Percentiles rank a stretch among this genome's conserved stretches.
phyloP scores from a whole-genome alignment of 169 alveolate species.

The Ichthyophthirius multifiliis region DNA sequence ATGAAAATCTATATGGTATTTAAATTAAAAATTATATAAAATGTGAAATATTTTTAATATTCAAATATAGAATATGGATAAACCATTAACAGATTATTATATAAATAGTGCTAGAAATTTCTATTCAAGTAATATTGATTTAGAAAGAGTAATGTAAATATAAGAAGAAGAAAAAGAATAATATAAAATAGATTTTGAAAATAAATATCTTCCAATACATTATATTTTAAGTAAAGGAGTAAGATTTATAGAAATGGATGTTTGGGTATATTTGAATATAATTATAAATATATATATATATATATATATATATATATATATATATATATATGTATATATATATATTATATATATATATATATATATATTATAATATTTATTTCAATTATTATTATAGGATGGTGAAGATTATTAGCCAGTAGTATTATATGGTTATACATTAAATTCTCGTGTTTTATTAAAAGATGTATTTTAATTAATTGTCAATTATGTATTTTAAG shows the following conservation, averaged over 20 bases:
- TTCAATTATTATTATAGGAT: not conserved
- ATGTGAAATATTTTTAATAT: no score
- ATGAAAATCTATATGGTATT: not conserved
- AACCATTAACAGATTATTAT: not conserved
- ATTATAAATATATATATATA: not conserved
- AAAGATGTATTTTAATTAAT: not conserved
- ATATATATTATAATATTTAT: not conserved
- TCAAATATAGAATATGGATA: not conserved
- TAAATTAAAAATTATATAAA: no score
- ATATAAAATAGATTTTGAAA: not conserved
- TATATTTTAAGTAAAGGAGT: not conserved
- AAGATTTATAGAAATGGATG: not conserved
- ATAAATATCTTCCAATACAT: not conserved
- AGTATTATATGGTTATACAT: not conserved
- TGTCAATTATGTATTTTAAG: not conserved
- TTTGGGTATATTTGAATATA: not conserved
- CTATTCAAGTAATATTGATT: not conserved
- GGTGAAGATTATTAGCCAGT: not conserved
- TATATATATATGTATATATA: no score
- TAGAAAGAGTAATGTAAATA: not conserved
- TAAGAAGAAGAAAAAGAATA: not conserved
- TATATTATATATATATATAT: no score
- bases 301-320: no score
- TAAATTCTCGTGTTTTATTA: not conserved
- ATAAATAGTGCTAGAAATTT: not conserved